Percentiles rank a stretch among this genome's conserved stretches.
These are phyloP conservation scores for Larix kaempferi DNA, from an alignment of 75 land plant genomes.

Conservation along the genomic window DNA sequence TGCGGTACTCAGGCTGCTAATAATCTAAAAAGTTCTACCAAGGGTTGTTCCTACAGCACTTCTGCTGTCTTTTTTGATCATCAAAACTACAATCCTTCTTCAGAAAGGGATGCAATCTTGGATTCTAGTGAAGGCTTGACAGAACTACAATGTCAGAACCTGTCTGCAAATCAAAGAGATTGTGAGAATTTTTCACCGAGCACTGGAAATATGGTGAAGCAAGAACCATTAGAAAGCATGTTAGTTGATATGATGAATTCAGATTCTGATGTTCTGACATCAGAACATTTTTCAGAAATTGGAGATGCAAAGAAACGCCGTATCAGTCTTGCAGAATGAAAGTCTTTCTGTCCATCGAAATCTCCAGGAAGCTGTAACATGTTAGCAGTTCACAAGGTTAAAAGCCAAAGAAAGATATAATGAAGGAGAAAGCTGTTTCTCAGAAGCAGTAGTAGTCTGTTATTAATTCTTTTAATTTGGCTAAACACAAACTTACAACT, in stretches of 20 bases:
- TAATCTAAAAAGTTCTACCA: background rate
- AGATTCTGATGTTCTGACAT: background rate
- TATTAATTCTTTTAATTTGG: background rate
- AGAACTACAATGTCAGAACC: conserved; percentile 1
- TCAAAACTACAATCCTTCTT: background rate
- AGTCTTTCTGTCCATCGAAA: background rate
- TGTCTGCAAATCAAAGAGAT: background rate
- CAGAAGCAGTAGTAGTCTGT: background rate
- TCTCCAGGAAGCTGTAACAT: conserved; percentile 1
- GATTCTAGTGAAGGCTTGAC: background rate
- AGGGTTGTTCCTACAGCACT: background rate
- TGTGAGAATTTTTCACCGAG: background rate
- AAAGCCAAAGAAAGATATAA: background rate
- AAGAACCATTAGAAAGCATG: conserved; percentile 4
- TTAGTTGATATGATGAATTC: background rate
- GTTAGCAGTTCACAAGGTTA: background rate
- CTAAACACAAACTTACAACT: background rate
- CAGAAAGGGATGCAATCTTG: background rate
- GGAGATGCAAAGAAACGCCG: background rate
- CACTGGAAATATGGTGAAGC: background rate
- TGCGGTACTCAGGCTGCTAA: background rate
- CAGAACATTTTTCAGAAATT: conserved; percentile 6
- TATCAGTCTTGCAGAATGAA: background rate
- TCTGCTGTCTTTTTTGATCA: background rate
- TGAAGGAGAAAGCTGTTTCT: background rate